Evolutionary conservation across 2,329 filamentous ascomycete species (phyloP).

Genomic region (Calonectria leucothoes): DNA sequence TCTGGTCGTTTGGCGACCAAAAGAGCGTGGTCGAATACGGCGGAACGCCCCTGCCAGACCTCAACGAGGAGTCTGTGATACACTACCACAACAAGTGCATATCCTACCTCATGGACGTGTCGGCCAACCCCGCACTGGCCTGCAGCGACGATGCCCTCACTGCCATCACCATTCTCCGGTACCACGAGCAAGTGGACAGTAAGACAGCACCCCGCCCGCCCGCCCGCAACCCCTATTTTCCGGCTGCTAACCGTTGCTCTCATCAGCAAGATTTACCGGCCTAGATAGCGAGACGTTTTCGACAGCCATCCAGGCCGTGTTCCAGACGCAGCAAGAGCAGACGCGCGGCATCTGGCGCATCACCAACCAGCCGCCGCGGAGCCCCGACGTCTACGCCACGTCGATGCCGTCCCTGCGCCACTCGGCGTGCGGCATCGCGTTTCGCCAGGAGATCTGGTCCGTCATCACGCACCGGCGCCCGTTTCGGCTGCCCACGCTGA

Average conservation of each 20-base stretch:
- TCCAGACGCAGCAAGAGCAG: constrained; percentile 22
- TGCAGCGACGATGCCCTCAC: constrained; percentile 33
- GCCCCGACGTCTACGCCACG: constrained; percentile 16
- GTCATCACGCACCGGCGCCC: constrained; percentile 27
- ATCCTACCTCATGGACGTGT: constrained; percentile 30
- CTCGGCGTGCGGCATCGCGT: constrained; percentile 25
- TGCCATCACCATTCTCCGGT: constrained; percentile 28
- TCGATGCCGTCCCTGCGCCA: constrained; percentile 25
- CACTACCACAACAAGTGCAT: constrained; percentile 33
- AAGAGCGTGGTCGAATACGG: constrained; percentile 14
- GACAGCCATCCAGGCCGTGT: constrained; percentile 23
- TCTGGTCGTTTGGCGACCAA: constrained; percentile 19
- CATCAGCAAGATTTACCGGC: constrained; percentile 24
- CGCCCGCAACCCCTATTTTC: too few species aligned
- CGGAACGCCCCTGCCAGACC: constrained; percentile 18
- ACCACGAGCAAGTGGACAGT: constrained; percentile 32
- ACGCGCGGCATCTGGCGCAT: constrained; percentile 14
- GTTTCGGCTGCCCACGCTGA: constrained; percentile 24
- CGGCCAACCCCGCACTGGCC: constrained; percentile 14
- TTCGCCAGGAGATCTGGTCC: constrained; percentile 29
- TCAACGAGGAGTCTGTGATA: constrained; percentile 25
- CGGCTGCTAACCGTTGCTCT: not conserved
- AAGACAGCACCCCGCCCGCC: not conserved
- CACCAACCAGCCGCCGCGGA: constrained; percentile 21
- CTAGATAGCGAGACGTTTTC: constrained; percentile 28